Percentiles rank a stretch among this genome's conserved stretches.
These are phyloP conservation scores for Hericium alpestre DNA, from an alignment of 768 basidiomycete species.

Conservation along the genomic window DNA sequence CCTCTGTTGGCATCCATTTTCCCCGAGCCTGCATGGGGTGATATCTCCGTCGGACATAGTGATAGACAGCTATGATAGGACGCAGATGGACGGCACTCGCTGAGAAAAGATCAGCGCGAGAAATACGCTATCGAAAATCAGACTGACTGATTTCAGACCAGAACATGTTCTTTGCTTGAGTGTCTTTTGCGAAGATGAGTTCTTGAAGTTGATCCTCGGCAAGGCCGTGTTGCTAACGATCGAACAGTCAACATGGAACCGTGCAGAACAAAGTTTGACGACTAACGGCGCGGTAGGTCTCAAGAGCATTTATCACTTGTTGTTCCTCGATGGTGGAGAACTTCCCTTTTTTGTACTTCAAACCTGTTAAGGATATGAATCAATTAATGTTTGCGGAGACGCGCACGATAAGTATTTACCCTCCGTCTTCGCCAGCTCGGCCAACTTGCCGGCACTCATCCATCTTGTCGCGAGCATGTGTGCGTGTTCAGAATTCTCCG, in stretches of 20 bases:
- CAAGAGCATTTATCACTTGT: conserved; percentile 54
- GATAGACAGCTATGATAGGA: conserved; percentile 77
- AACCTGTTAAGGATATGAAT: conserved; percentile 32
- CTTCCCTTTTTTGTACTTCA: conserved; percentile 83
- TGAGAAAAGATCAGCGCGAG: conserved; percentile 17
- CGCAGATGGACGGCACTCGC: conserved; percentile 64
- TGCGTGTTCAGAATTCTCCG: conserved; percentile 46
- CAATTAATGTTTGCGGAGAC: no score
- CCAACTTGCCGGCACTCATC: conserved; percentile 59
- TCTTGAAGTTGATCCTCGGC: conserved; percentile 44
- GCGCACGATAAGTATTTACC: conserved; percentile 29
- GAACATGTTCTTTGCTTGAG: conserved; percentile 46
- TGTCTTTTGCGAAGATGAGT: conserved; percentile 59
- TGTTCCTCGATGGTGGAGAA: conserved; percentile 73
- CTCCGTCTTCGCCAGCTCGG: conserved; percentile 57
- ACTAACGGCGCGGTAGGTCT: conserved; percentile 49
- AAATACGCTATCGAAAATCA: not conserved
- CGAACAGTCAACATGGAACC: conserved; percentile 2
- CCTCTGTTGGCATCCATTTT: conserved; percentile 58
- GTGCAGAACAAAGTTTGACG: not conserved
- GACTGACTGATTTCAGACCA: conserved; percentile 73
- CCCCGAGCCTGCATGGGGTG: conserved; percentile 67
- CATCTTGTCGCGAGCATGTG: conserved; percentile 69
- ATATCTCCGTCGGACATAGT: conserved; percentile 59
- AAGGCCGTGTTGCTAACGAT: conserved; percentile 38